These are phyloP conservation scores for Veloporphyrellus conicus DNA, from an alignment of 1,284 basidiomycete species.

Conservation along the genomic window DNA sequence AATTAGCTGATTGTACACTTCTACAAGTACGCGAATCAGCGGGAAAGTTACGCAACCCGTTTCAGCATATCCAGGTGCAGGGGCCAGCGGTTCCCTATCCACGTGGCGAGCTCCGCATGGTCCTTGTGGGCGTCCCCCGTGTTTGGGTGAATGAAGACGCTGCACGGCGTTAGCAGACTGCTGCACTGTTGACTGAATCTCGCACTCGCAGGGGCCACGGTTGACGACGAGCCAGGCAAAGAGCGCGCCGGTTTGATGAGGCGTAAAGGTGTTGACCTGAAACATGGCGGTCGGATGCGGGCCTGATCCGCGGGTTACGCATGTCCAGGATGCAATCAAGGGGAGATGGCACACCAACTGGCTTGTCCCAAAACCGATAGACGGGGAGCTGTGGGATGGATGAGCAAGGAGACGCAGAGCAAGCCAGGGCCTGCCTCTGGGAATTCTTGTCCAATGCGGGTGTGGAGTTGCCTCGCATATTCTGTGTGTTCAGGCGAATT, in stretches of 20 bases:
- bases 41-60: not conserved
- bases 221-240: conserved; percentile 40
- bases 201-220: conserved; percentile 39
- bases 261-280: conserved; percentile 37
- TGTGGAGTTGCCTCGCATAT: conserved; percentile 59
- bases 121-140: conserved; percentile 56
- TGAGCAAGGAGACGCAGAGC: not conserved
- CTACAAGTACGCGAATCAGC: too few species aligned
- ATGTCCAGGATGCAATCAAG: not conserved
- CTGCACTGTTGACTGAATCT: not conserved
- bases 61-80: conserved; percentile 44
- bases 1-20: too few species aligned
- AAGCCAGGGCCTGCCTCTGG: conserved; percentile 50
- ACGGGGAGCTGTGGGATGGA: conserved; percentile 49
- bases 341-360: conserved; percentile 44
- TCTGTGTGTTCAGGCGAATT: conserved; percentile 42
- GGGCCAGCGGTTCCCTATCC: conserved; percentile 66
- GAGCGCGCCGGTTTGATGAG: conserved; percentile 40
- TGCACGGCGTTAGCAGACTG: conserved; percentile 21
- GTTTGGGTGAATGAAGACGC: conserved; percentile 72
- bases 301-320: conserved; percentile 22
- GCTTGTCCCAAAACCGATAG: conserved; percentile 60
- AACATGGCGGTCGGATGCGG: conserved; percentile 43
- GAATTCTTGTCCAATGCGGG: conserved; percentile 62
- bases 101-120: conserved; percentile 61